Evolutionary conservation across 305 asterid species (phyloP).

Genomic region (Fraxinus platypoda): DNA sequence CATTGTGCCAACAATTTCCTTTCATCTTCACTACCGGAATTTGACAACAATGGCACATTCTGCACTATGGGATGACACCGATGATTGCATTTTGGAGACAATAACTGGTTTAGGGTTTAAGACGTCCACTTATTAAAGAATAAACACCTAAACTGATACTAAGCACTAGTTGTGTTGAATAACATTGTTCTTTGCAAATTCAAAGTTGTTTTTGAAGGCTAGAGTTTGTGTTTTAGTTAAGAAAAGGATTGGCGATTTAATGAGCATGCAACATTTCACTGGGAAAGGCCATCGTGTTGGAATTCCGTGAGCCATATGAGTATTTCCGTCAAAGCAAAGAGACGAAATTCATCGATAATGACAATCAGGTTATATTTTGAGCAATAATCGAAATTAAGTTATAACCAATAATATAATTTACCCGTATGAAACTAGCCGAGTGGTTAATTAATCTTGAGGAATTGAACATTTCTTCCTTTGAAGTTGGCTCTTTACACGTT

Average conservation of each 20-base stretch:
- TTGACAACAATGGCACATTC: background rate
- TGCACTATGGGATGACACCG: background rate
- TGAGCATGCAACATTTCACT: background rate
- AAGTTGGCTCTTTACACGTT: background rate
- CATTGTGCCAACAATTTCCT: too few relatives aligned
- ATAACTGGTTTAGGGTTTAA: background rate
- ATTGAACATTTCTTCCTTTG: background rate
- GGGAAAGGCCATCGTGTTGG: background rate
- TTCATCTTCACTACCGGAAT: background rate
- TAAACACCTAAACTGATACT: background rate
- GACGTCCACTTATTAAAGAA: background rate
- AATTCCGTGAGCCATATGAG: too few relatives aligned
- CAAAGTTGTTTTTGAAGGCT: background rate
- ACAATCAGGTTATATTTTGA: background rate
- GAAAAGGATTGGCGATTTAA: background rate
- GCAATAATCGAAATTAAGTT: too few relatives aligned
- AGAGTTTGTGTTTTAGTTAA: background rate
- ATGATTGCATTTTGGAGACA: background rate
- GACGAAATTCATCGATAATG: background rate
- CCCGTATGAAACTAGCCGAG: background rate
- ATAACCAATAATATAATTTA: too few relatives aligned
- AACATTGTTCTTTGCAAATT: background rate
- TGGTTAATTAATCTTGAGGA: too few relatives aligned
- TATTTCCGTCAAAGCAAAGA: background rate
- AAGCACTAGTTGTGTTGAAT: background rate